These are phyloP conservation scores for Leptosphaerulina australis DNA, from an alignment of 2,329 filamentous ascomycete genomes.

Conservation along the genomic window DNA sequence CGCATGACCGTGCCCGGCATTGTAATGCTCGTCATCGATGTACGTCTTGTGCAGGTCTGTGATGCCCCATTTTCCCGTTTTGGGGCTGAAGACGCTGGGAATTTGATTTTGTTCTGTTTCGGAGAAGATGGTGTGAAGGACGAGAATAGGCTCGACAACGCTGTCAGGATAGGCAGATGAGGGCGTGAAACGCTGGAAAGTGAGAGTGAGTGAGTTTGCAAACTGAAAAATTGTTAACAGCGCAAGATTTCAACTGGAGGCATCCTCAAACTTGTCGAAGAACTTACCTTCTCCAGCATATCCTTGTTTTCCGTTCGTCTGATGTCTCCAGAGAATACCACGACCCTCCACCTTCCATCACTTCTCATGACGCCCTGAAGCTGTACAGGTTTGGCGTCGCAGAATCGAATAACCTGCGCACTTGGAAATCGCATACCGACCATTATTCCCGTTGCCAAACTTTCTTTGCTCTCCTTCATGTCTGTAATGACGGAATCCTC, in stretches of 20 bases:
- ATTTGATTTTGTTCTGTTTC: constrained; percentile 60
- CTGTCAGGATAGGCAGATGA: constrained; percentile 55
- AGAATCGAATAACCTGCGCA: constrained; percentile 64
- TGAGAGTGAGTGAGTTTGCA: constrained; percentile 30
- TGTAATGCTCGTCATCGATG: constrained; percentile 64
- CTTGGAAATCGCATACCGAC: constrained; percentile 60
- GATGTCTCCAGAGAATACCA: constrained; percentile 58
- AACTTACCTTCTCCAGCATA: constrained; percentile 50
- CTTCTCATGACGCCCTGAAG: constrained; percentile 57
- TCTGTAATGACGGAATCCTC: constrained; percentile 57
- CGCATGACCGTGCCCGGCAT: constrained; percentile 62
- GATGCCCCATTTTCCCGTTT: constrained; percentile 61
- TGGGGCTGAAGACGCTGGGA: constrained; percentile 62
- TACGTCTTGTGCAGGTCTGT: constrained; percentile 65
- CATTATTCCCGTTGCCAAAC: constrained; percentile 45
- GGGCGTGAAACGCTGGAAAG: constrained; percentile 53
- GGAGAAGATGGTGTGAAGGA: constrained; percentile 58
- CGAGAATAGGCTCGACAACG: constrained; percentile 63
- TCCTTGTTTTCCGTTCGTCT: constrained; percentile 25
- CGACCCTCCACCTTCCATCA: constrained; percentile 59
- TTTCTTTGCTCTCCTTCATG: constrained; percentile 37
- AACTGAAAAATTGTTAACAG: constrained; percentile 22
- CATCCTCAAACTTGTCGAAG: rapidly evolving
- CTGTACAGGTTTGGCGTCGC: constrained; percentile 64
- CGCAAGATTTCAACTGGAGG: background rate